A percentile compares a stretch with the other conserved stretches of the same genome.
These are phyloP conservation scores for Rutidosis leptorrhynchoides DNA, from an alignment of 129 eudicot genomes.

Conservation along the genomic window DNA sequence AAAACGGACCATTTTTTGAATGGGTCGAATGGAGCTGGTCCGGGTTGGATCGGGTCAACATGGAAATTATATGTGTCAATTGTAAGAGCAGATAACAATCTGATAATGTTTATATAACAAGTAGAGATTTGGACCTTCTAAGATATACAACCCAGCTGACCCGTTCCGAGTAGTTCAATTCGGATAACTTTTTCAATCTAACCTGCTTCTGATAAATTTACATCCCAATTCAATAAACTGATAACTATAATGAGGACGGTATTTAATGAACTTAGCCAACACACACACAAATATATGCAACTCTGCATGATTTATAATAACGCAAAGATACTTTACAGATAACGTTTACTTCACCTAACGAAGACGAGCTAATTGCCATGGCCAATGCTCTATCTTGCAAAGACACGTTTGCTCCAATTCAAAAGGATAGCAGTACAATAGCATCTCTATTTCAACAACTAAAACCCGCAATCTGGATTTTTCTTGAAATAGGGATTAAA, in stretches of 20 bases:
- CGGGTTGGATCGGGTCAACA: not conserved
- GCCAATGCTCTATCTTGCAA: slow-evolving; percentile 73
- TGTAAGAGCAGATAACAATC: not conserved
- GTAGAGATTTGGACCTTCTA: not conserved
- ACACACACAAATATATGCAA: too few relatives aligned
- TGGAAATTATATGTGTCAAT: not conserved
- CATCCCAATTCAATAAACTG: too few relatives aligned
- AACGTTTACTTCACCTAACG: slow-evolving; percentile 86
- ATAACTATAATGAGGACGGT: too few relatives aligned
- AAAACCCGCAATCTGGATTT: slow-evolving; percentile 65
- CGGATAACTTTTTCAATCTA: not conserved
- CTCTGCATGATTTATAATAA: not conserved
- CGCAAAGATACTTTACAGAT: slow-evolving; percentile 40
- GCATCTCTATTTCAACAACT: slow-evolving; percentile 54
- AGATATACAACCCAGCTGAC: not conserved
- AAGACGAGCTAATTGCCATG: slow-evolving; percentile 89
- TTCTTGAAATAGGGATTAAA: slow-evolving; percentile 72
- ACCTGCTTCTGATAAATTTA: too few relatives aligned
- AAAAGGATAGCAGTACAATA: slow-evolving; percentile 24
- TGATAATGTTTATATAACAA: not conserved
- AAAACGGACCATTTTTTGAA: not conserved
- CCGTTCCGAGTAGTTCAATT: too few relatives aligned
- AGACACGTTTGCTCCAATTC: slow-evolving; percentile 39
- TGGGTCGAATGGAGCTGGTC: not conserved
- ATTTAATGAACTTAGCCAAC: too few relatives aligned